Conservation (phyloP, 2,329 filamentous ascomycete genomes). For the Phyllosticta capitalensis region DNA sequence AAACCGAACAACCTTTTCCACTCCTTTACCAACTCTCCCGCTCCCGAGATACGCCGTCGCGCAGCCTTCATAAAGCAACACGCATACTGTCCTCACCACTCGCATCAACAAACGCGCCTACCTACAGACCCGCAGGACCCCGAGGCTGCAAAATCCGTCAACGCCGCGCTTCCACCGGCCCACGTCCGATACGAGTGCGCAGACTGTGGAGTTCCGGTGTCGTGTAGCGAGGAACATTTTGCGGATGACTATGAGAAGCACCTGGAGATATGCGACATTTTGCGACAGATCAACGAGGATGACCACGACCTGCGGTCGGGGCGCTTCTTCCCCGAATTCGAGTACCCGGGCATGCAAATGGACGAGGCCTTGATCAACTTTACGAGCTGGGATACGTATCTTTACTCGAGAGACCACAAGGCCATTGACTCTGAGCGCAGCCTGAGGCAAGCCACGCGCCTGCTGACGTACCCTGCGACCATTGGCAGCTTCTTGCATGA, state of each 20-base stretch:
- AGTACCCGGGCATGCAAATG: slow-evolving; percentile 80
- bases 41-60: slow-evolving; percentile 75
- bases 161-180: slow-evolving; percentile 54
- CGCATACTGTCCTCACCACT: slow-evolving; percentile 85
- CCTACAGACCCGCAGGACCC: slow-evolving; percentile 55
- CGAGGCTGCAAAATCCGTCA: slow-evolving; percentile 49
- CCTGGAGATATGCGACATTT: slow-evolving; percentile 80
- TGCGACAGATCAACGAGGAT: slow-evolving; percentile 93
- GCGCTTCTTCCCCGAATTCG: slow-evolving; percentile 85
- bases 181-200: slow-evolving; percentile 93
- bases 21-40: slow-evolving; percentile 78
- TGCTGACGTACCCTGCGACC: slow-evolving; percentile 89
- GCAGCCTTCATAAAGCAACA: slow-evolving; percentile 89
- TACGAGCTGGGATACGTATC: slow-evolving; percentile 96
- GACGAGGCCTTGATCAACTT: slow-evolving; percentile 92
- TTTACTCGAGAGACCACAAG: slow-evolving; percentile 85
- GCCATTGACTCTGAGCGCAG: slow-evolving; percentile 85
- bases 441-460: slow-evolving; percentile 84
- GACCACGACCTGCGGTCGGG: slow-evolving; percentile 91
- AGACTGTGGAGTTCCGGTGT: slow-evolving; percentile 88
- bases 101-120: slow-evolving; percentile 66
- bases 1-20: slow-evolving; percentile 82
- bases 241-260: slow-evolving; percentile 92
- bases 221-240: slow-evolving; percentile 92
- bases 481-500: slow-evolving; percentile 89